Base-by-base conservation (phyloP, 352 stramenopile species). In the Thalassiosira exigua region DNA sequence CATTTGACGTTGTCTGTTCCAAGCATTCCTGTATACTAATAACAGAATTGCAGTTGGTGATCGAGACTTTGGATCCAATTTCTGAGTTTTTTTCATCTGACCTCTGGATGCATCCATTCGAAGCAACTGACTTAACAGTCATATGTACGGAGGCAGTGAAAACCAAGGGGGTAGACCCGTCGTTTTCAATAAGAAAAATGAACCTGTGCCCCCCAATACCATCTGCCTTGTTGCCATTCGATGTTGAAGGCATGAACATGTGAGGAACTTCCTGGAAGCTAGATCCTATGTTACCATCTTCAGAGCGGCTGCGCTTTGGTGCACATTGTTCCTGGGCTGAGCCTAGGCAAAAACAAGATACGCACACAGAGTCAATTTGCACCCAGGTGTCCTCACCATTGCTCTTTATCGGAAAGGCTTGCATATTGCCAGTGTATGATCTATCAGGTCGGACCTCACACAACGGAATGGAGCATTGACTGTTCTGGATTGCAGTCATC, bases 261-360 rank as follows among this genome's bases (percentile, higher is more conserved):
- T 75, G 65, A 33, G 33, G 50, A 26, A 32, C 59, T 32, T 26
- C 22, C 42, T 46, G n/a, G n/a, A n/a, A n/a, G n/a, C n/a, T n/a
- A n/a, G n/a, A n/a, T n/a, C n/a, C n/a, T n/a, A n/a, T n/a, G n/a
- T n/a, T n/a, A n/a, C n/a, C n/a, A n/a, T n/a, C n/a, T n/a, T n/a
- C n/a, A n/a, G n/a, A n/a, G n/a, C n/a, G n/a, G n/a, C n/a, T n/a
- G n/a, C n/a, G n/a, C 0, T 14, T 36, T 75, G 33, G 44, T 39
- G 46, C 24, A 17, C 48, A 46, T 56, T 22, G 27, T 26, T 52
- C 59, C 46, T 19, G 21, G 53, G n/a, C 54, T 17, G 65, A 32
- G 19, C 78, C 69, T 33, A 90, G 19, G 69, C 81, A 91, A 57
- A 89, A 53, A 36, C 79, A 86, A n/a, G 85, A 88, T 39, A 91